A percentile compares a stretch with the other conserved stretches of the same genome.
phyloP scores from a whole-genome alignment of 208 protist genomes.

The Endotrypanum monterogeii region DNA sequence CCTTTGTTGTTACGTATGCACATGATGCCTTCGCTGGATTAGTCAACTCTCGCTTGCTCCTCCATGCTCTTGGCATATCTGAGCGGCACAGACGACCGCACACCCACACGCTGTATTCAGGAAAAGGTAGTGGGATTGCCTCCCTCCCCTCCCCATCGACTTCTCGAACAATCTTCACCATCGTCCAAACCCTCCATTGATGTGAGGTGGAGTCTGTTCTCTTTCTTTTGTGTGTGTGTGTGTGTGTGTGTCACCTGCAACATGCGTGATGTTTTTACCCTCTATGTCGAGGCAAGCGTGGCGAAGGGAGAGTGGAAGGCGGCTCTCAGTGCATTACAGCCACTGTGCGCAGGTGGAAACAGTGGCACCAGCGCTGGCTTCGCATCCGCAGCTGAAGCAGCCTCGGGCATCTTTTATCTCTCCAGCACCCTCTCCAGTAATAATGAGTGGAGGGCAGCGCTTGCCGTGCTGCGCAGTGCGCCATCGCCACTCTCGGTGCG shows the following conservation, averaged over 20 bases:
- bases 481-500: background rate
- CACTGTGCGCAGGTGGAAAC: background rate
- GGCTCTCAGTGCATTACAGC: slow-evolving; percentile 20
- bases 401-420: slow-evolving; percentile 2
- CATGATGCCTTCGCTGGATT: background rate
- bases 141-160: background rate
- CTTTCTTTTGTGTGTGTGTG: too few species aligned
- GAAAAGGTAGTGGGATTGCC: background rate
- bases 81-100: background rate
- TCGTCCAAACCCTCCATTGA: background rate
- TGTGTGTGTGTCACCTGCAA: background rate
- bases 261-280: slow-evolving; percentile 26
- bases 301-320: slow-evolving; percentile 32
- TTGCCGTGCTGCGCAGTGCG: slow-evolving; percentile 19
- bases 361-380: background rate
- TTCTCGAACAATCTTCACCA: background rate
- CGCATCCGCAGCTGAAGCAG: background rate
- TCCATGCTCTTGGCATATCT: background rate
- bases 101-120: background rate
- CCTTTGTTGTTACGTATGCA: background rate
- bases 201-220: background rate
- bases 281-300: slow-evolving; percentile 33
- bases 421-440: slow-evolving; percentile 9
- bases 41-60: background rate
- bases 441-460: slow-evolving; percentile 13